Evolutionary conservation across 176 grass and related monocot genomes (phyloP).

Genomic region (Carex kokanica): DNA sequence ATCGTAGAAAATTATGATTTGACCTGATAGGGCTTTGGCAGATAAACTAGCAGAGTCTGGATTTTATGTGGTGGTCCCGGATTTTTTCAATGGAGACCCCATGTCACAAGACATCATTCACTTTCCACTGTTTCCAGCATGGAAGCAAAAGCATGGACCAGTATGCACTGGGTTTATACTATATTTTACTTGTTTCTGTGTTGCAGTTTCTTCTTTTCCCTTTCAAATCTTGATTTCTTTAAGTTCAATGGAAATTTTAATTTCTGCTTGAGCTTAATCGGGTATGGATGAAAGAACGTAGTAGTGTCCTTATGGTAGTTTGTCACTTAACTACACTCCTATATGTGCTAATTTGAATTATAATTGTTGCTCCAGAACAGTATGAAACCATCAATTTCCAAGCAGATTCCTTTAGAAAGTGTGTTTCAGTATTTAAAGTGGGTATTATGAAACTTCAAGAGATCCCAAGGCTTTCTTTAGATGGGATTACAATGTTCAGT

Average conservation of each 20-base stretch:
- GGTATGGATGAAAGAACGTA: not conserved
- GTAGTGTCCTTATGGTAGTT: not conserved
- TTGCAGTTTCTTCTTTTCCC: not conserved
- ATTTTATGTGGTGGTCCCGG: slow-evolving; percentile 37
- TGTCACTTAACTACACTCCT: not conserved
- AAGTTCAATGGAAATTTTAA: not conserved
- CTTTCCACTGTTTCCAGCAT: not conserved
- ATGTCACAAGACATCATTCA: too few species aligned
- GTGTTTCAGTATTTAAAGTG: not conserved
- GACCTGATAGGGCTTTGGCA: slow-evolving; percentile 34
- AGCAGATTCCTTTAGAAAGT: not conserved
- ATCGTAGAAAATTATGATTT: slow-evolving; percentile 3
- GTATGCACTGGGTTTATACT: slow-evolving; percentile 3
- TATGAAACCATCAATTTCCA: not conserved
- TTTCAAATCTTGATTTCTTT: not conserved
- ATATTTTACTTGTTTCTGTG: not conserved
- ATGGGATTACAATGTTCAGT: too few species aligned
- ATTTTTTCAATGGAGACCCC: slow-evolving; percentile 43
- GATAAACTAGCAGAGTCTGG: slow-evolving; percentile 37
- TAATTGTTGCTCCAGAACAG: not conserved
- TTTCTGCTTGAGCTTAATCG: not conserved
- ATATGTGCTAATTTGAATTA: not conserved
- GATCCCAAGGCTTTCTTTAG: not conserved
- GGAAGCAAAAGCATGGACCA: slow-evolving; percentile 28
- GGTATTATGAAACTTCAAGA: not conserved